Conservation (phyloP, 352 stramenopile genomes). For the Globisporangium echinulatum region DNA sequence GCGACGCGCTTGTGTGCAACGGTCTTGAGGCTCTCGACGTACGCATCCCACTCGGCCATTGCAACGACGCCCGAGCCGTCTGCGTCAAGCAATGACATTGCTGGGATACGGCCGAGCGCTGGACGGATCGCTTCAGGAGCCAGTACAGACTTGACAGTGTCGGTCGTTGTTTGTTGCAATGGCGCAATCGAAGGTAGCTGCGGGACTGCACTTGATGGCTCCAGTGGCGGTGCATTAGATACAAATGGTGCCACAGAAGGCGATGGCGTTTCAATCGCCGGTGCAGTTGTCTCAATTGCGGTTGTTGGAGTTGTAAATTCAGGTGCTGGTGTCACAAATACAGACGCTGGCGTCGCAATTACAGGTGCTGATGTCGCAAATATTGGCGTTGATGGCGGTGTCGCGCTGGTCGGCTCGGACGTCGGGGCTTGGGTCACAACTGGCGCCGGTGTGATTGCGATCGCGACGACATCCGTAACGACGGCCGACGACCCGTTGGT, state of each 20-base stretch:
- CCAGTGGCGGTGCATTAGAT: too few species aligned
- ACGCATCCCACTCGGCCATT: not conserved
- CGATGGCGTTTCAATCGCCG: not conserved
- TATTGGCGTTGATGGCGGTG: not conserved
- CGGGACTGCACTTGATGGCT: too few species aligned
- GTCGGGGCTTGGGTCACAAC: not conserved
- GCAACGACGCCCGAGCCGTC: not conserved
- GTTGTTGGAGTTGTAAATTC: not conserved
- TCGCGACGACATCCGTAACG: too few species aligned
- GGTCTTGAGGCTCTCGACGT: conserved; percentile 1
- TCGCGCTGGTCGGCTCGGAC: not conserved
- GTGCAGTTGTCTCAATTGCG: not conserved
- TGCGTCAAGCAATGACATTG: not conserved
- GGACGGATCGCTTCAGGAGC: not conserved
- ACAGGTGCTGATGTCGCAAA: not conserved
- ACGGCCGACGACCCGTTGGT: too few species aligned
- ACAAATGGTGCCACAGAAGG: not conserved
- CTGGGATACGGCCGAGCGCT: not conserved
- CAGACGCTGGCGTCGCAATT: not conserved
- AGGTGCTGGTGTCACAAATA: not conserved
- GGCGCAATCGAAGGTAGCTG: too few species aligned
- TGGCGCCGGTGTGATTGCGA: not conserved
- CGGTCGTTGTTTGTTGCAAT: too few species aligned
- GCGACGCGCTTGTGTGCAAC: not conserved
- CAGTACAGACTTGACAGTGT: too few species aligned